Base-by-base conservation (phyloP, 805 yeast genomes). In the Monosporozyma unispora region DNA sequence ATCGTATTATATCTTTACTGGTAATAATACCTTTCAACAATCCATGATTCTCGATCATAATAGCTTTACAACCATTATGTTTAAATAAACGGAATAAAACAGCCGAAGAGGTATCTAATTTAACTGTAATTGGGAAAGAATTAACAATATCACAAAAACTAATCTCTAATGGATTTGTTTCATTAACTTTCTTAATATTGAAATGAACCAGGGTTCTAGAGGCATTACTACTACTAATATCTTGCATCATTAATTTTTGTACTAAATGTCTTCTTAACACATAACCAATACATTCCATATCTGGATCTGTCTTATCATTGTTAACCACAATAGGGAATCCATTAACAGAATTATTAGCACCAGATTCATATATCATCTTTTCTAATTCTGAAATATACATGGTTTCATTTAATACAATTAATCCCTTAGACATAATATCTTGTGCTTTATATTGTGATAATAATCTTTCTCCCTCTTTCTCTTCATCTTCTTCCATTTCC, bases 1-100 rank as follows among this genome's bases (percentile, higher is more conserved):
- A 87, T 52, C 82, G 73, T 47, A 90, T 66, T 16, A 91, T 71
- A 60, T 90, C 98, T 59, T 93, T 93, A 50, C 90, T 75, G 0
- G 96, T 87, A 1, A 95, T 69, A n/a, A 87, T 60, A 0, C 99
- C 99, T 14, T 73, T 74, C 16, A 87, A 60, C 2, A 61, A 53
- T 1, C 90, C 93, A 28, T 74, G 66, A 9, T 79, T 73, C 48
- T 82, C 84, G 1, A 87, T 82, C 40, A 84, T 71, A 1, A 93
- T 73, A 27, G 81, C 76, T 42, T 85, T 72, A 8, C 96, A 96
- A 0, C 98, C 96, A 27, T 89, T 61, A 54, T 83, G 81, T 51
- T 79, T 76, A 62, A 93, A 91, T 22, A 88, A 67, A 33, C 84
- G 83, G 51, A 82, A 67, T 1, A 83, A 75, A 25, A 77, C 72